Conservation (phyloP, 1,284 basidiomycete genomes). For the Neolentinus lepideus region DNA sequence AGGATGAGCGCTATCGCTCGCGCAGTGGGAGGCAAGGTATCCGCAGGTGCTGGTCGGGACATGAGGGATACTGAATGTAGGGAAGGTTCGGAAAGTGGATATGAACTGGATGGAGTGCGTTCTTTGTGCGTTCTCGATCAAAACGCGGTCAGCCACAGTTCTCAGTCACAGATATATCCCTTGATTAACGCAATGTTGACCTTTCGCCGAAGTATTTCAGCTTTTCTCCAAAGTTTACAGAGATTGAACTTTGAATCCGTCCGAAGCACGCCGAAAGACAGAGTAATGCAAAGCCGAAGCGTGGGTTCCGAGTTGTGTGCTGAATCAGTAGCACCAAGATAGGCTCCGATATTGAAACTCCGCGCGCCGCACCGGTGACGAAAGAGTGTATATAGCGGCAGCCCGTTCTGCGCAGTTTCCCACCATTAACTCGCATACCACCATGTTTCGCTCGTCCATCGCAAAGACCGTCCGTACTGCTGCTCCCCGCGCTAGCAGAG, state of each 20-base stretch:
- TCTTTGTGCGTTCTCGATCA: background rate
- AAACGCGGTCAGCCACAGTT: background rate
- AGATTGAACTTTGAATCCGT: background rate
- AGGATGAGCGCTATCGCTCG: slow-evolving; percentile 89
- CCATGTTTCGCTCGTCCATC: slow-evolving; percentile 64
- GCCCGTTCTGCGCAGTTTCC: background rate
- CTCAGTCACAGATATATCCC: no score
- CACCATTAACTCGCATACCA: slow-evolving; percentile 17
- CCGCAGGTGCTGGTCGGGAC: slow-evolving; percentile 52
- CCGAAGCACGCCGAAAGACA: background rate
- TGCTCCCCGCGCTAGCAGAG: slow-evolving; percentile 33
- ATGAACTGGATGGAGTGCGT: background rate
- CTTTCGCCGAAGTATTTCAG: no score
- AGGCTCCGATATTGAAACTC: slow-evolving; percentile 1
- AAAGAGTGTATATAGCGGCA: background rate
- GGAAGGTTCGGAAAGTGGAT: background rate
- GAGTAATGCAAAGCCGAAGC: background rate
- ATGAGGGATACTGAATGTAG: slow-evolving; percentile 23
- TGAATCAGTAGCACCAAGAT: background rate
- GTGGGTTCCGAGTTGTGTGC: background rate
- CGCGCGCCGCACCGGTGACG: background rate
- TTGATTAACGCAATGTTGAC: no score
- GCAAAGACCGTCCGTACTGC: slow-evolving; percentile 40
- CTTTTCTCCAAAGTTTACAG: no score
- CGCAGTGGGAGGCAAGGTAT: slow-evolving; percentile 82